Evolutionary conservation across 1,139 yeast species (phyloP), one percentile per base, ranked within the genome.

Genomic region (Meyerozyma smithsonii): DNA sequence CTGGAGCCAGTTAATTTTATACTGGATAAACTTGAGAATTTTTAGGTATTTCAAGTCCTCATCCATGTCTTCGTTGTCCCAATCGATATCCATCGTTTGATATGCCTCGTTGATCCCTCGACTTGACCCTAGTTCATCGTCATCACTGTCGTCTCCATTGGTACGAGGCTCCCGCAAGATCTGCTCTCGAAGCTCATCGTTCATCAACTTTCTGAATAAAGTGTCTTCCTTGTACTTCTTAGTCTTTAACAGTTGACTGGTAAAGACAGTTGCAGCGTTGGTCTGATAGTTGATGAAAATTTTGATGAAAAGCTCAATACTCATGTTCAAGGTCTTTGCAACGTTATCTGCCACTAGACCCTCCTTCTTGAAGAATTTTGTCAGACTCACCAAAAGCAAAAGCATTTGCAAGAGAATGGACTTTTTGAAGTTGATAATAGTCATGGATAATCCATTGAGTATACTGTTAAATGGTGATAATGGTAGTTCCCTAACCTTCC

Each of bases 31-130:
- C 46, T 71, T 69, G 46, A 71, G 55, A 11, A 69, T 64, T 40
- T 69, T 69, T 46, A 71, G 55, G 42, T 66, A 70, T 47, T 72
- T 72, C 54, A 70, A 61, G 48, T 71, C 76, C 48, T 72, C 77
- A 48, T 70, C 75, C 70, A 71, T 61, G 25, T 69, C 68, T 46
- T 71, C 76, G 47, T 71, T 74, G 44, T 72, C 77, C 77, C 77
- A 71, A 49, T 71, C 77, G 12, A 70, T 69, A 7, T 45, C 49
- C 32, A 50, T 54, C 7, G 48, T 53, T 33, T 50, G 54, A 8
- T 48, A 54, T 10, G 58, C 61, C 17, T 62, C 71, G 14, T 58
- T 64, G 11, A 30, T 30, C 17, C 30, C 30, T 17, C 15, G 23
- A 10, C 21, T 17, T n/a, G 34, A 17, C 5, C 34, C 34, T 16